phyloP scores from a whole-genome alignment of 139 green algal species.

The Chlamydomonas applanata region DNA sequence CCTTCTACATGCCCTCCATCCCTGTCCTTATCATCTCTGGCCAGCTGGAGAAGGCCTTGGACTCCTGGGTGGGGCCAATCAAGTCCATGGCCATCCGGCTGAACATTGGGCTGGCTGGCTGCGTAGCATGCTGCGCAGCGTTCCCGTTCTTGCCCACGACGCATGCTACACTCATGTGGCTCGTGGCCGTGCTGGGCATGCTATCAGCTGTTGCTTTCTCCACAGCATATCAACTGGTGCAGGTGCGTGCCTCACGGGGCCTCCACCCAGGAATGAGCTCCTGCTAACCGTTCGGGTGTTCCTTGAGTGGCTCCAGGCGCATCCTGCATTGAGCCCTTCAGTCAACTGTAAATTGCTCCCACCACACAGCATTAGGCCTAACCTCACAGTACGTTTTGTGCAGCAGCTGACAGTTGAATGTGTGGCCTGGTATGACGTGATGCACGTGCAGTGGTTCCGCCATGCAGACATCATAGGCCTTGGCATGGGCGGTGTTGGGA shows the following conservation, averaged over 20 bases:
- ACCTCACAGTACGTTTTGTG: too few species aligned
- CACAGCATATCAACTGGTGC: conserved; percentile 76
- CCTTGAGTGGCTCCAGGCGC: too few species aligned
- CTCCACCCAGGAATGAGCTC: too few species aligned
- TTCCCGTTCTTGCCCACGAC: conserved; percentile 52
- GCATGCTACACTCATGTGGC: conserved; percentile 45
- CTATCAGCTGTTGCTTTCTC: conserved; percentile 70
- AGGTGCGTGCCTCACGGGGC: not conserved
- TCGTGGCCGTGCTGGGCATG: conserved; percentile 55
- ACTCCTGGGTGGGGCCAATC: conserved; percentile 52
- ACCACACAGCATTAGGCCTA: too few species aligned
- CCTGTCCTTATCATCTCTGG: conserved; percentile 57
- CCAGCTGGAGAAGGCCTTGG: conserved; percentile 42
- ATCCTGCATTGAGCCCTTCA: too few species aligned
- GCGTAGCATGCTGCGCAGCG: conserved; percentile 16
- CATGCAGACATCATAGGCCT: conserved; percentile 77
- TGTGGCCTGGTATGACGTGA: too few species aligned
- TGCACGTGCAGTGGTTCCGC: conserved; percentile 27
- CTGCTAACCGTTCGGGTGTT: too few species aligned
- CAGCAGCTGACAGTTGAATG: too few species aligned
- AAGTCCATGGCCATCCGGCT: conserved; percentile 40
- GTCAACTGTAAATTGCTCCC: too few species aligned
- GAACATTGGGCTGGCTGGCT: conserved; percentile 25
- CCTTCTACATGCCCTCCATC: conserved; percentile 78
- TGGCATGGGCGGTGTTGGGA: conserved; percentile 50